phyloP scores from a whole-genome alignment of 805 yeast species.

The Spathaspora gorwiae region DNA sequence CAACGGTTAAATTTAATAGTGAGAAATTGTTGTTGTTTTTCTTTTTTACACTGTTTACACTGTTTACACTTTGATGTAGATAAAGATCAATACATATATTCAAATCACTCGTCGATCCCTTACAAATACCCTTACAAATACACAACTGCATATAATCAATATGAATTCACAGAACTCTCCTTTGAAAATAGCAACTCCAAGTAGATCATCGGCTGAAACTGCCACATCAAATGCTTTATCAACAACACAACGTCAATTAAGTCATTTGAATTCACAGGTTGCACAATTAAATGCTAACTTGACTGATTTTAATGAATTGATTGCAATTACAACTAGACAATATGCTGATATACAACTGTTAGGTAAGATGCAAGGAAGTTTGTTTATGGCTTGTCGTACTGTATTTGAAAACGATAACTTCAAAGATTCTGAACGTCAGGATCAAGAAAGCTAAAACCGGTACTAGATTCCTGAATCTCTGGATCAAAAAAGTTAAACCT shows the following conservation, averaged over 20 bases:
- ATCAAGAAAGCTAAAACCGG: background rate
- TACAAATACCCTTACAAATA: no score
- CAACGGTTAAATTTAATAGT: no score
- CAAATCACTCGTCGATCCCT: no score
- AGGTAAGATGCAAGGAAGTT: slow-evolving; percentile 54
- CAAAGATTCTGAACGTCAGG: slow-evolving; percentile 3
- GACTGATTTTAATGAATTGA: slow-evolving; percentile 46
- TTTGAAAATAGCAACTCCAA: background rate
- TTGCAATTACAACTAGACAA: slow-evolving; percentile 49
- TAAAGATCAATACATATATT: no score
- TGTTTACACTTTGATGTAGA: no score
- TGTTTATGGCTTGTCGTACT: slow-evolving; percentile 42
- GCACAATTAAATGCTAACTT: slow-evolving; percentile 51
- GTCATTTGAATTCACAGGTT: slow-evolving; percentile 28
- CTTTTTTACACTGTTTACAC: no score
- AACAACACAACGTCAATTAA: slow-evolving; percentile 33
- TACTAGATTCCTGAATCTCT: no score
- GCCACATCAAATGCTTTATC: background rate
- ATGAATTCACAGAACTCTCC: background rate
- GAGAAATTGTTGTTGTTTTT: no score
- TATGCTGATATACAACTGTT: slow-evolving; percentile 47
- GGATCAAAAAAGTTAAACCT: no score
- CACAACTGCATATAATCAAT: no score
- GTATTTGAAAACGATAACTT: slow-evolving; percentile 37
- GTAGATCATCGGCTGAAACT: background rate